These are phyloP conservation scores for Vitis hybrid DNA, from an alignment of 177 flowering plant species.

Conservation along the genomic window DNA sequence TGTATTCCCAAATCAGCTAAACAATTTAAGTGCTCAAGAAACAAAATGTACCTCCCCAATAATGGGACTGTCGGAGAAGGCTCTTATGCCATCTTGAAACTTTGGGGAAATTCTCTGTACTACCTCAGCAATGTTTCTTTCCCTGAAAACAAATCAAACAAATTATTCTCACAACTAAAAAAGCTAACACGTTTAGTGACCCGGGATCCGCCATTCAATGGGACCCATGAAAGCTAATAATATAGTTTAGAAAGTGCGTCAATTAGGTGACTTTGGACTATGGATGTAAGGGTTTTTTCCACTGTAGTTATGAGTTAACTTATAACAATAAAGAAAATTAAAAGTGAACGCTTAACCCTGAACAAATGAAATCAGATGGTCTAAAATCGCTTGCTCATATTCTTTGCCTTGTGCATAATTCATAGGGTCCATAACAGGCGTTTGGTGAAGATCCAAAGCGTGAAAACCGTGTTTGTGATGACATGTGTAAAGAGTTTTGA, in stretches of 20 bases:
- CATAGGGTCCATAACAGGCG: too few relatives aligned
- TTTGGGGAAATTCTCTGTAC: conserved; percentile 65
- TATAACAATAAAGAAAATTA: neutral
- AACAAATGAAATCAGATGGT: neutral
- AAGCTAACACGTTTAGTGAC: too few relatives aligned
- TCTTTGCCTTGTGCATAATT: too few relatives aligned
- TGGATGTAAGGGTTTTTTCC: neutral
- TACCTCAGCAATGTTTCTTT: conserved; percentile 73
- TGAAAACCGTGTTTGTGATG: neutral
- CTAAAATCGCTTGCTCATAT: too few relatives aligned
- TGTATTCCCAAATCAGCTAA: neutral
- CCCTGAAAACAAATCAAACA: conserved; percentile 44
- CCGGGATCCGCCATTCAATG: too few relatives aligned
- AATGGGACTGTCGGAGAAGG: conserved; percentile 85
- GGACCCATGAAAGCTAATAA: neutral
- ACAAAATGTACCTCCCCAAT: conserved; percentile 75
- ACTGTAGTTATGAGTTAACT: neutral
- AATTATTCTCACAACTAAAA: neutral
- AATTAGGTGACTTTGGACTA: neutral
- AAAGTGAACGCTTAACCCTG: neutral
- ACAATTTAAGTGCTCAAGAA: neutral
- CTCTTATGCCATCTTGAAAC: conserved; percentile 86
- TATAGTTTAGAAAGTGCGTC: neutral
- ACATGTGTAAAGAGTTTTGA: neutral
- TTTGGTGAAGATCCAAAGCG: neutral